Evolutionary conservation across 192 early-diverging fungal genomes (phyloP), one percentile per base, ranked within the genome.

Genomic region (Linderina pennispora): DNA sequence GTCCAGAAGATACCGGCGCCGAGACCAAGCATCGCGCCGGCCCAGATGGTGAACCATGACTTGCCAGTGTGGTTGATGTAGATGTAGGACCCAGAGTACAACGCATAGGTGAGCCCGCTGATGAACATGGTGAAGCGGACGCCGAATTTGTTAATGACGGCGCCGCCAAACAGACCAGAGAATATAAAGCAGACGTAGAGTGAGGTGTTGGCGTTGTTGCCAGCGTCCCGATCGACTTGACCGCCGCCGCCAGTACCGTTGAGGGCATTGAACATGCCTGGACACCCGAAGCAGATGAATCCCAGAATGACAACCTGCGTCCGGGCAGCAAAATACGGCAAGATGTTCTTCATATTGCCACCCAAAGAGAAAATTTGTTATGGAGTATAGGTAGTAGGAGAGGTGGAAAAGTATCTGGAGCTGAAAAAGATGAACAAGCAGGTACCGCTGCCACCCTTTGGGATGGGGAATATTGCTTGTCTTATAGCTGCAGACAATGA

Each of bases 21-120:
- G 10, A 56, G 14, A 4, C 54, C 54, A 9, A 56, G 45, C 21
- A 56, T 48, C 6, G 54, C 45, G 11, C 54, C 54, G 1, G 54
- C 25, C 37, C 28, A 32, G 16, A 56, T 48, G 10, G 54, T 56
- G 22, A 56, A 41, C 82, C 75, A 50, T 74, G 77, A 34, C 6
- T 31, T 5, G 28, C 28, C 11, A 11, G 28, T 31, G 28, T 31
- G 28, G 28, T 31, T 31, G 28, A 31, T 31, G 28, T 62, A 69
- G 14, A 81, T 62, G 23, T 79, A 83, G 7, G 86, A 83, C 13
- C 75, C 83, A 6, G 75, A 71, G 58, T 88, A 88, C 15, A 88
- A 65, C 13, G 77, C 75, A 55, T 80, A 88, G 40, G 62, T 65
- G 33, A 74, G 55, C 22, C 76, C 82, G 45, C 77, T 78, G 36